phyloP scores from a whole-genome alignment of 768 basidiomycete genomes.

The Thelephora aurantiotincta region DNA sequence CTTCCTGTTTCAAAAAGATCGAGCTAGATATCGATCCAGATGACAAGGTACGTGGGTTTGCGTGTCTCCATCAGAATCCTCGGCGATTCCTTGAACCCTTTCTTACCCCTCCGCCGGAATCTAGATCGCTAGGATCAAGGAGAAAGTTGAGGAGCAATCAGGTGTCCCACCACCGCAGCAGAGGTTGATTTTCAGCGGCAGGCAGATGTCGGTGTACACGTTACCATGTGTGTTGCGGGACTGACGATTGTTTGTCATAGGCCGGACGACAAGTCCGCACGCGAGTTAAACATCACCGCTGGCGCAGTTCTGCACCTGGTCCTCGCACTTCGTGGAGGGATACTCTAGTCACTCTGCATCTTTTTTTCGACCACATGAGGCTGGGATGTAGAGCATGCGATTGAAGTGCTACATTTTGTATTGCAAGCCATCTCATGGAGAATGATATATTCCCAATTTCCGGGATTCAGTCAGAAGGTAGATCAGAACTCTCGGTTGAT shows the following conservation, averaged over 20 bases:
- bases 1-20: conserved; percentile 34
- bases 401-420: background rate
- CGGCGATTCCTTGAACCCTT: background rate
- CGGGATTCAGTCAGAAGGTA: background rate
- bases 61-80: background rate
- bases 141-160: conserved; percentile 96
- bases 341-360: background rate
- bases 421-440: background rate
- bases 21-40: conserved; percentile 90
- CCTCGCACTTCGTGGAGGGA: conserved; percentile 85
- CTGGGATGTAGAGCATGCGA: background rate
- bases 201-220: conserved; percentile 64
- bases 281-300: conserved; percentile 69
- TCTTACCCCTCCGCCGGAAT: background rate
- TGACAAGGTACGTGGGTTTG: conserved; percentile 46
- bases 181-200: conserved; percentile 81
- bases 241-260: conserved; percentile 23
- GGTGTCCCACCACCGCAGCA: conserved; percentile 96
- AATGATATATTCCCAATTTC: background rate
- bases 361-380: background rate
- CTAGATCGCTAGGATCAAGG: conserved; percentile 89
- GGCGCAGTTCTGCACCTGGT: conserved; percentile 90
- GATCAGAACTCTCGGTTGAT: too few relatives aligned
- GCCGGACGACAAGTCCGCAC: conserved; percentile 84
- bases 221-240: too few relatives aligned